These are phyloP conservation scores for Zymoseptoria brevis DNA, from an alignment of 2,329 filamentous ascomycete species.

Conservation along the genomic window DNA sequence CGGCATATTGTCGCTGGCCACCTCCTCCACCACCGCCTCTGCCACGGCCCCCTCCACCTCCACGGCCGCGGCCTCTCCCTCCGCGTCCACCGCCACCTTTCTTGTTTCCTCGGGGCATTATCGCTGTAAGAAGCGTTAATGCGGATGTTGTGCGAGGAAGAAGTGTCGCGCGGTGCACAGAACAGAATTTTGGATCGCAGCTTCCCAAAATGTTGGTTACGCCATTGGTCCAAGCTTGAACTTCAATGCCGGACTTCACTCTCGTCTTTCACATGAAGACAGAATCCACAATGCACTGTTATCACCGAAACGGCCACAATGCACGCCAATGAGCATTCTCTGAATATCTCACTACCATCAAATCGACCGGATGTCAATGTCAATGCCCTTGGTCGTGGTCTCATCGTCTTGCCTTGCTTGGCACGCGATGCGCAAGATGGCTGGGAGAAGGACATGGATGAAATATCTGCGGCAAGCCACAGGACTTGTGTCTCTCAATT, in stretches of 20 bases:
- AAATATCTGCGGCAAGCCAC: too few species aligned
- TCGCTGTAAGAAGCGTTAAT: constrained; percentile 4
- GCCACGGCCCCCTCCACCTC: constrained; percentile 17
- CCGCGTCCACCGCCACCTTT: constrained; percentile 17
- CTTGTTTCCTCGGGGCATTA: constrained; percentile 11
- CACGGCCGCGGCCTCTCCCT: constrained; percentile 16
- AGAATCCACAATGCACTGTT: too few species aligned
- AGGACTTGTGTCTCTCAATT: too few species aligned
- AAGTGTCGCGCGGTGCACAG: not conserved
- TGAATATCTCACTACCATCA: too few species aligned
- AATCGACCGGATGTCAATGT: too few species aligned
- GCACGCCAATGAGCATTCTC: too few species aligned
- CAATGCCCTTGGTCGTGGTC: too few species aligned
- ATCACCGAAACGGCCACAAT: too few species aligned
- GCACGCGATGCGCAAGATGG: too few species aligned
- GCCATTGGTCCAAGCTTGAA: not conserved
- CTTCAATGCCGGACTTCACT: not conserved
- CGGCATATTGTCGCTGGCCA: constrained; percentile 20
- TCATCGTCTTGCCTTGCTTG: too few species aligned
- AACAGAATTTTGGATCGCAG: not conserved
- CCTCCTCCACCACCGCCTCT: constrained; percentile 20
- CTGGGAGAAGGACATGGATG: too few species aligned
- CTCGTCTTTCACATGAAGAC: not conserved
- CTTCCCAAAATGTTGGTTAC: not conserved
- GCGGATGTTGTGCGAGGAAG: not conserved